Percentiles rank a stretch among this genome's conserved stretches.
Conservation (phyloP, 495 filamentous ascomycete genomes). For the Xylaria scruposa region DNA sequence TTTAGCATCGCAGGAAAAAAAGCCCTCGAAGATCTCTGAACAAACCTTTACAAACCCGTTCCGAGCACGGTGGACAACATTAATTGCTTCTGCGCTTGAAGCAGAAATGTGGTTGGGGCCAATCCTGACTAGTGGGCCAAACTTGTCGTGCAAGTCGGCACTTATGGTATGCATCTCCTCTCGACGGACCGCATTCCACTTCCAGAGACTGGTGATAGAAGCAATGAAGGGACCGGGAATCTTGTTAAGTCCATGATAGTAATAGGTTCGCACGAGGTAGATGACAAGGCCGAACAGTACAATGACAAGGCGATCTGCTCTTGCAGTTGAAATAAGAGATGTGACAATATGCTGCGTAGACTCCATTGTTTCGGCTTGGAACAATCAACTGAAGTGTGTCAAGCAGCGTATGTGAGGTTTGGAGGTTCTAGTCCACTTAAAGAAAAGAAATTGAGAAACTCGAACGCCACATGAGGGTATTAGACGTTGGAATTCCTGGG, state of each 20-base stretch:
- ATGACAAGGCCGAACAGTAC: background rate
- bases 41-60: constrained; percentile 22
- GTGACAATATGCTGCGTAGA: constrained; percentile 14
- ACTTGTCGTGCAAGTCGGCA: constrained; percentile 24
- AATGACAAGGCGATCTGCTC: constrained; percentile 6
- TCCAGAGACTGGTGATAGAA: constrained; percentile 29
- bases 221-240: constrained; percentile 14
- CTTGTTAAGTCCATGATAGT: constrained; percentile 11
- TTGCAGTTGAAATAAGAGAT: constrained; percentile 4
- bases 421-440: background rate
- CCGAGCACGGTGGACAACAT: constrained; percentile 24
- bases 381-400: background rate
- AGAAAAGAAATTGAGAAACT: background rate
- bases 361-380: constrained; percentile 2
- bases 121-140: constrained; percentile 38
- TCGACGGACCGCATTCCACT: constrained; percentile 19
- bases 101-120: constrained; percentile 39
- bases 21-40: background rate
- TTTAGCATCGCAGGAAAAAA: background rate
- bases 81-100: constrained; percentile 29
- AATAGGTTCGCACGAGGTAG: constrained; percentile 7
- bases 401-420: background rate
- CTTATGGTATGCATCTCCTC: constrained; percentile 28
- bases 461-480: background rate
- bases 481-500: background rate